Conservation (phyloP, 768 basidiomycete genomes). For the Phaffia australis region DNA sequence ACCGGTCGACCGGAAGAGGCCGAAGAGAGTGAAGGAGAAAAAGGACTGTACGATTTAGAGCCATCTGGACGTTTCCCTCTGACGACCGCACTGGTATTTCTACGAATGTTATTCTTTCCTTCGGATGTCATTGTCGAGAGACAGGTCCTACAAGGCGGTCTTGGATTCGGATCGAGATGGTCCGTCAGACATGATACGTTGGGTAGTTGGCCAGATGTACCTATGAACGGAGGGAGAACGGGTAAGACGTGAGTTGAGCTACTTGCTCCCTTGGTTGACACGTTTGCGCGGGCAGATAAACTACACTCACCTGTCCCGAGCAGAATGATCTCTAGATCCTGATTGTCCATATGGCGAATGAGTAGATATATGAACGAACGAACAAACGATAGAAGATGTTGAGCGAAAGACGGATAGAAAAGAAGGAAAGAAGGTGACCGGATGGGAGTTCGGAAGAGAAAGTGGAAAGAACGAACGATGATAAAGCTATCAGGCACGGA, state of each 20-base stretch:
- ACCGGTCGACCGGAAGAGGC: neutral
- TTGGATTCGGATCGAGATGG: slow-evolving; percentile 40
- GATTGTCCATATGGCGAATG: no score
- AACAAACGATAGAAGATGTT: no score
- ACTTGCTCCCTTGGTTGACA: neutral
- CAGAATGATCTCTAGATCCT: slow-evolving; percentile 55
- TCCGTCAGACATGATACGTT: slow-evolving; percentile 58
- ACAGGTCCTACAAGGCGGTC: slow-evolving; percentile 49
- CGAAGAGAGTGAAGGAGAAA: neutral
- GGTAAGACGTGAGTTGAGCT: neutral
- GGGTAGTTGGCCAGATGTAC: slow-evolving; percentile 39
- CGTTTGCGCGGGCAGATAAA: neutral
- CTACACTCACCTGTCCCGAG: slow-evolving; percentile 65
- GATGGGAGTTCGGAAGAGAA: no score
- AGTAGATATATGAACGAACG: no score
- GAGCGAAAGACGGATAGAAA: no score
- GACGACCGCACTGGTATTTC: slow-evolving; percentile 69
- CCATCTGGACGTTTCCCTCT: slow-evolving; percentile 45
- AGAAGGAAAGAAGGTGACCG: no score
- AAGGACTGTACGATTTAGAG: slow-evolving; percentile 20
- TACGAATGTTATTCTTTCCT: slow-evolving; percentile 70
- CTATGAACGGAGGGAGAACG: slow-evolving; percentile 1
- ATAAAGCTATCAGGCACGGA: no score
- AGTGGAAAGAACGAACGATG: no score
- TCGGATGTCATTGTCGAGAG: slow-evolving; percentile 41